Conservation (phyloP, 2,329 filamentous ascomycete species). For the Neonectria punicea region DNA sequence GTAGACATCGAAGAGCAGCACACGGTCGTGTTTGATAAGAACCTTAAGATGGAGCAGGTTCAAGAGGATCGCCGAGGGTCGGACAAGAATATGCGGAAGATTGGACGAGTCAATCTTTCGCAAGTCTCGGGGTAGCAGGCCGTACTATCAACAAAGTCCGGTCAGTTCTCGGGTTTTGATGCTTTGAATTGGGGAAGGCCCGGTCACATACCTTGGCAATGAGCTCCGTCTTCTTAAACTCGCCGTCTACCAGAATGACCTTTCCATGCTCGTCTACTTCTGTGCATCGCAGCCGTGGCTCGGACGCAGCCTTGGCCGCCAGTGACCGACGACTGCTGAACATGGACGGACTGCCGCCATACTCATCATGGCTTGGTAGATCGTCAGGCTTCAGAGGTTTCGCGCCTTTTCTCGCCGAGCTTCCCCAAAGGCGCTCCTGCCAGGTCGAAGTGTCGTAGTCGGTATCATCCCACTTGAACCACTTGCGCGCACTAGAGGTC, state of each 20-base stretch:
- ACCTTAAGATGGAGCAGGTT: slow-evolving; percentile 97
- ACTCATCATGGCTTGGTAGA: slow-evolving; percentile 68
- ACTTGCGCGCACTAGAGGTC: slow-evolving; percentile 35
- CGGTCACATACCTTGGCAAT: slow-evolving; percentile 80
- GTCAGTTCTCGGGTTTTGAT: slow-evolving; percentile 4
- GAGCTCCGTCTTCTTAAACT: slow-evolving; percentile 97
- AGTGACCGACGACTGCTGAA: slow-evolving; percentile 77
- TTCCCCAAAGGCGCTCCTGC: slow-evolving; percentile 62
- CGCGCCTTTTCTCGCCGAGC: slow-evolving; percentile 48
- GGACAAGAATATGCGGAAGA: slow-evolving; percentile 93
- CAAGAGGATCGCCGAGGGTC: slow-evolving; percentile 91
- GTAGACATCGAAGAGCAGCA: slow-evolving; percentile 96
- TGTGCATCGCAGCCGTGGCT: slow-evolving; percentile 89
- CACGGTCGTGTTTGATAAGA: slow-evolving; percentile 92
- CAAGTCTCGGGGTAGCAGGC: slow-evolving; percentile 90
- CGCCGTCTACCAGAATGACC: slow-evolving; percentile 90
- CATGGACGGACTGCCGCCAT: slow-evolving; percentile 64
- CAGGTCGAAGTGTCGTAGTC: slow-evolving; percentile 49
- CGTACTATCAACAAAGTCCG: slow-evolving; percentile 69
- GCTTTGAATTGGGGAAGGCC: neutral
- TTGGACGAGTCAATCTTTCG: slow-evolving; percentile 98
- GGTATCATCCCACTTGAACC: slow-evolving; percentile 32
- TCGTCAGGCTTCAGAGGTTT: slow-evolving; percentile 65
- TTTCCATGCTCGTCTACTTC: slow-evolving; percentile 94
- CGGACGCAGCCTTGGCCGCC: slow-evolving; percentile 80